Evolutionary conservation across 1,139 yeast genomes (phyloP), one percentile per base, ranked within the genome.

Genomic region (Hansenula lynferdii): DNA sequence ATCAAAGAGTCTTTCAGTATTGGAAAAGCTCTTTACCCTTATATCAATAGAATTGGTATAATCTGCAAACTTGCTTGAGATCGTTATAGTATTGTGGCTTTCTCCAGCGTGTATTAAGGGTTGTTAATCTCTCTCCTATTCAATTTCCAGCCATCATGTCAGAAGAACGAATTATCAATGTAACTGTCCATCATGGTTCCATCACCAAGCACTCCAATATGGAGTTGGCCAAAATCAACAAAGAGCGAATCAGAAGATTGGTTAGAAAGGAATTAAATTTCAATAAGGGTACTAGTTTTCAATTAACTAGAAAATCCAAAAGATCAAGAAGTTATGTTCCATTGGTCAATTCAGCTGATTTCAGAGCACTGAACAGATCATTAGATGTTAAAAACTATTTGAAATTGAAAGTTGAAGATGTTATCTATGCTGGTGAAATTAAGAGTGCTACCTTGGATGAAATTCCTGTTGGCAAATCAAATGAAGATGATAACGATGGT

Each of bases 331-430:
- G 58, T 16, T 75, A 61, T 47, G 70, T 74, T 6, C 47, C 60
- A 9, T 61, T 77, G 50, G 66, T 64, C 28, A 38, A 62, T 5
- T 50, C 42, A 3, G 60, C 61, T 11, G 80, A 75, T 45, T 76
- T 70, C 53, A 67, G 60, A 45, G 61, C 71, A 14, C 58, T 77
- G 42, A 52, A 56, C 25, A 64, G 81, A 44, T 72, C 78, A 19
- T 45, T 66, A 28, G 47, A 53, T 25, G 70, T 66, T 31, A 65
- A 65, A 48, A 49, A 49, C 23, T 57, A 54, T 39, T 34, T 60
- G 34, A 52, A 54, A 36, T 35, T 60, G 36, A 42, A 42, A 19
- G 45, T 45, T 15, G 34, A 42, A 23, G 40, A 38, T 16, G 14
- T 8, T 16, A 22, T 11, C 6, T 8, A 8, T 8, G 21, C 10